phyloP scores from a whole-genome alignment of 345 rosid species.

The Citrus reticulata region DNA sequence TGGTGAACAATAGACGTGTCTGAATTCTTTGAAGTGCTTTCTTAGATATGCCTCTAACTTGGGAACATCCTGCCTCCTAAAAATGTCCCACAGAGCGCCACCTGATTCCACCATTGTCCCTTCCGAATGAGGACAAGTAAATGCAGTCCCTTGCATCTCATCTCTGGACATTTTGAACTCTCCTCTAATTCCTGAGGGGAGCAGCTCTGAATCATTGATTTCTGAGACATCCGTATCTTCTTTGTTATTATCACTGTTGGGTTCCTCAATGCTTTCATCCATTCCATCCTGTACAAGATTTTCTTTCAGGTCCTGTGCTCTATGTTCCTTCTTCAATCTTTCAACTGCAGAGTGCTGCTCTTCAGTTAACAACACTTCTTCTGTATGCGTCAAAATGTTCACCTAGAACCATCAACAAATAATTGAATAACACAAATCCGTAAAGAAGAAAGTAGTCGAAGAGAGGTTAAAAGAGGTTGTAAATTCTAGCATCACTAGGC shows the following conservation, averaged over 20 bases:
- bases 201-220: conserved; percentile 6
- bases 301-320: conserved; percentile 56
- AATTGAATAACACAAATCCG: not conserved
- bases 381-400: conserved; percentile 71
- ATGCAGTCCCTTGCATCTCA: conserved; percentile 8
- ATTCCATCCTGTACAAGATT: conserved; percentile 2
- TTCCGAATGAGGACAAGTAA: not conserved
- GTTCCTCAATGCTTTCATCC: not conserved
- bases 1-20: conserved; percentile 67
- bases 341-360: conserved; percentile 51
- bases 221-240: conserved; percentile 7
- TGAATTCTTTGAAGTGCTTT: conserved; percentile 63
- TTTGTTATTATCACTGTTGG: not conserved
- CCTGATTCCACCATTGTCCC: conserved; percentile 23
- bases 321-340: conserved; percentile 51
- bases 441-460: not conserved
- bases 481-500: not conserved
- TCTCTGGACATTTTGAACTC: not conserved
- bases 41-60: conserved; percentile 66
- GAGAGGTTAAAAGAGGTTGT: not conserved
- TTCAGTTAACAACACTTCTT: conserved; percentile 48
- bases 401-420: conserved; percentile 37
- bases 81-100: conserved; percentile 94
- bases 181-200: conserved; percentile 1
- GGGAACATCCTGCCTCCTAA: conserved; percentile 83